Conservation (phyloP, 768 basidiomycete species). For the Psilocybe cyanescens region DNA sequence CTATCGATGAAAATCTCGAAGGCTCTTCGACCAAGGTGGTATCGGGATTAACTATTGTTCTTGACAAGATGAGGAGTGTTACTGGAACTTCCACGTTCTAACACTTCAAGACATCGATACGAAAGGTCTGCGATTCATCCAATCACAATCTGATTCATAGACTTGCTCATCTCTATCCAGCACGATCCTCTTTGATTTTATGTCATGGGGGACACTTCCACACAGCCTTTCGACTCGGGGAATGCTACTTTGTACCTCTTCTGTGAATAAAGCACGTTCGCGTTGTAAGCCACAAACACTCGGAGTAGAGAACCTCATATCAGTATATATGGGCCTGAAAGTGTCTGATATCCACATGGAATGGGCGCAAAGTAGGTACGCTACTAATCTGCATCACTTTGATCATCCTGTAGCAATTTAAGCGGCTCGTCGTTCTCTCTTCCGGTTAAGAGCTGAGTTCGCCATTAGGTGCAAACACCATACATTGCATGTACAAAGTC, state of each 20-base stretch:
- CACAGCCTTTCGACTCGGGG: conserved; percentile 12
- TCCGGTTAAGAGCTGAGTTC: no score
- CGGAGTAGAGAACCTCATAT: background rate
- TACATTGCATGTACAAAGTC: no score
- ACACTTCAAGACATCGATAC: background rate
- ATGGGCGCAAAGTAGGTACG: background rate
- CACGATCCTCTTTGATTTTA: background rate
- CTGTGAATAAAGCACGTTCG: background rate
- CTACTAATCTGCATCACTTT: no score
- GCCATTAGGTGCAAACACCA: no score
- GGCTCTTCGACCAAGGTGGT: conserved; percentile 35
- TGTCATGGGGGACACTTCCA: background rate
- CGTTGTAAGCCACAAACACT: background rate
- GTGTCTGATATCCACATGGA: background rate
- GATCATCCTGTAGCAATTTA: no score
- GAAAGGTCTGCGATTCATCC: background rate
- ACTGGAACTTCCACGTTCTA: conserved; percentile 46
- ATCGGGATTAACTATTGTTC: conserved; percentile 52
- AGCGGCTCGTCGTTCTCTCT: no score
- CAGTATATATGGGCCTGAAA: background rate
- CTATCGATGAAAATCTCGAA: background rate
- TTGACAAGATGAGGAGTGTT: conserved; percentile 59
- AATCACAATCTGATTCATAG: background rate
- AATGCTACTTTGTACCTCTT: background rate
- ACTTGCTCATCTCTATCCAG: background rate